These are phyloP conservation scores for Penicillium ochrochloron DNA, from an alignment of 495 filamentous ascomycete species.

Conservation along the genomic window DNA sequence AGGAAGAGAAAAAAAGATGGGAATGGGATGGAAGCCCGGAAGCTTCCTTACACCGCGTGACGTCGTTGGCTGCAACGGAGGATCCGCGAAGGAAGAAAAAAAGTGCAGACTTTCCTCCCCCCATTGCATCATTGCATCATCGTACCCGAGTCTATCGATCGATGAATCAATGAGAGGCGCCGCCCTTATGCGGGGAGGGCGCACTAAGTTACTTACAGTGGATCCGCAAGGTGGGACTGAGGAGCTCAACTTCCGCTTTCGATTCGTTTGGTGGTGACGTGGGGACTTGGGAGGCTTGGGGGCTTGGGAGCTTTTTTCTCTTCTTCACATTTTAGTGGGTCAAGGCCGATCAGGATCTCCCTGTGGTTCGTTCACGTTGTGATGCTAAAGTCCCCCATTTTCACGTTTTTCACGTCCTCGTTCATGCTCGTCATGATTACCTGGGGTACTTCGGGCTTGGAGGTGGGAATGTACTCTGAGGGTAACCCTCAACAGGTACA, in stretches of 20 bases:
- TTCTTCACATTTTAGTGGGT: neutral
- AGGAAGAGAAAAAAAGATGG: slow-evolving; percentile 15
- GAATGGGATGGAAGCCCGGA: slow-evolving; percentile 38
- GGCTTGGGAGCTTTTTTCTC: neutral
- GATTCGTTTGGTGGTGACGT: slow-evolving; percentile 18
- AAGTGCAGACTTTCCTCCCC: neutral
- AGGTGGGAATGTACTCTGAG: neutral
- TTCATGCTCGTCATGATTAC: slow-evolving; percentile 5
- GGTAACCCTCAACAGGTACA: too few species aligned
- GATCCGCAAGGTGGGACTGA: neutral
- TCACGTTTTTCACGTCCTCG: neutral
- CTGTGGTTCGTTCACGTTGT: neutral
- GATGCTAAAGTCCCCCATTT: neutral
- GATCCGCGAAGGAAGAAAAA: slow-evolving; percentile 18
- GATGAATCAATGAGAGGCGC: slow-evolving; percentile 28
- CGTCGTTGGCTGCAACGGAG: slow-evolving; percentile 29
- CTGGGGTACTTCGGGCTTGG: neutral
- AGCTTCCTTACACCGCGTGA: slow-evolving; percentile 34
- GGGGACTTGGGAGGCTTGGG: neutral
- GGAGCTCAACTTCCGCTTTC: slow-evolving; percentile 11
- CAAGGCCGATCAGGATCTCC: neutral
- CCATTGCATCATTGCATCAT: slow-evolving; percentile 40
- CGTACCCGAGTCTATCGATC: slow-evolving; percentile 11
- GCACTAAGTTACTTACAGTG: slow-evolving; percentile 1
- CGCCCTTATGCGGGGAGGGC: slow-evolving; percentile 11